Base-by-base conservation (phyloP, 1,139 yeast species). In the Taphrina communis region DNA sequence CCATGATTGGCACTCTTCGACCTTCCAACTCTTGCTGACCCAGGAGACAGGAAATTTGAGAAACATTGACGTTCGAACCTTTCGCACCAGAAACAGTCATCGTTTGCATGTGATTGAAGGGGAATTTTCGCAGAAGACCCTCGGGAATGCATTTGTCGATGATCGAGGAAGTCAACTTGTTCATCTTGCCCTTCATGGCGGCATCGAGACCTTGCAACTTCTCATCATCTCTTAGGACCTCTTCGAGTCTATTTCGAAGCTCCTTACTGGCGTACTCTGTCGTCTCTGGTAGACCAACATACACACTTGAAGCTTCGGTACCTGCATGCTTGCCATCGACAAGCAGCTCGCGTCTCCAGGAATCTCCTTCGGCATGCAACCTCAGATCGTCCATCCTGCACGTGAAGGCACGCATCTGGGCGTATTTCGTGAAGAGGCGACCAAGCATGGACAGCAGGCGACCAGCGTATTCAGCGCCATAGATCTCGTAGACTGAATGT, bases 331-430 rank as follows among this genome's bases (percentile, higher is more conserved):
- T 85, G 31, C 96, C 88, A 73, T 87, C 86, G 73, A 85, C 82
- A 78, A 95, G 83, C 72, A 94, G 89, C 67, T 91, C 95, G 25
- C 81, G 81, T 83, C 99, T 87, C 96, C 96, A 88, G 71, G 82
- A 77, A 78, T 95, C 93, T 77, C 99, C 99, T 6, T 80, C 86
- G 35, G 98, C 94, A 38, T 70, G 66, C 74, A 95, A 84, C 78
- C 97, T 87, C 78, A 95, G 84, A 80, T 95, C 99, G 78, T 95
- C 99, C 99, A 95, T 95, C 84, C 99, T 99, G 87, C 99, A 95
- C 9, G 99, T 94, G 77, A 95, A 90, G 1, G 97, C 99, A 70
- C 91, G 89, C 82, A 87, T 85, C 85, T 89, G 94, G 75, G 89
- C 92, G 78, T 92, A 95, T 78, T 91, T 91, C 56, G 99, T 95